phyloP scores from a whole-genome alignment of 768 basidiomycete species.

The Hortiboletus flavorubellus region DNA sequence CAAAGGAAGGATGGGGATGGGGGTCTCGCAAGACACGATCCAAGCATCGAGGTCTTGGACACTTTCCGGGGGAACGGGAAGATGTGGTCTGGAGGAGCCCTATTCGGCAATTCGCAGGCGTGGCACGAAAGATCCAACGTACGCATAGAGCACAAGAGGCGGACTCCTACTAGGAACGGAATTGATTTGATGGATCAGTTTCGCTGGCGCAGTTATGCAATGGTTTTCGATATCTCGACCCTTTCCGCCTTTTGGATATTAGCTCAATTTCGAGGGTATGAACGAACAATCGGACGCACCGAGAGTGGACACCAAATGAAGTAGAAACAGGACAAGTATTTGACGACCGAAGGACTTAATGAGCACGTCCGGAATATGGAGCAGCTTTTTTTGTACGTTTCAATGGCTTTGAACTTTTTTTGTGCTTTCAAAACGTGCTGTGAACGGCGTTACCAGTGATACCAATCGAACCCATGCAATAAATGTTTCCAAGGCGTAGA shows the following conservation, averaged over 20 bases:
- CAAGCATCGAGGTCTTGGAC: not conserved
- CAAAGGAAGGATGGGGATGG: not conserved
- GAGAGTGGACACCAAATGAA: not conserved
- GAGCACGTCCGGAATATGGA: not conserved
- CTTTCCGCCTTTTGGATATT: not conserved
- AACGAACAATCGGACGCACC: not conserved
- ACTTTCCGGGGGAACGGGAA: not conserved
- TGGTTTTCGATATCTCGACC: not conserved
- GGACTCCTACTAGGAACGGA: not conserved
- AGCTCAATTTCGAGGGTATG: not conserved
- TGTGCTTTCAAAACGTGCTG: not conserved
- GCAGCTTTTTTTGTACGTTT: not conserved
- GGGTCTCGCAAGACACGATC: not conserved
- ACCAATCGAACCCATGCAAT: not conserved
- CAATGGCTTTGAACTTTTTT: constrained; percentile 3
- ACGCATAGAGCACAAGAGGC: not conserved
- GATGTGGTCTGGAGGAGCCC: not conserved
- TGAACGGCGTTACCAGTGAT: not conserved
- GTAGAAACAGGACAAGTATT: not conserved
- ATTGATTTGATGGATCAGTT: not conserved
- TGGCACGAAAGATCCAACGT: not conserved
- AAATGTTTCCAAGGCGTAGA: not conserved
- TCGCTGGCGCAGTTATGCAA: not conserved
- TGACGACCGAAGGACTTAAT: not conserved
- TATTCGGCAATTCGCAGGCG: not conserved